phyloP scores from a whole-genome alignment of 306 rosid genomes.

The Trifolium subterraneum region DNA sequence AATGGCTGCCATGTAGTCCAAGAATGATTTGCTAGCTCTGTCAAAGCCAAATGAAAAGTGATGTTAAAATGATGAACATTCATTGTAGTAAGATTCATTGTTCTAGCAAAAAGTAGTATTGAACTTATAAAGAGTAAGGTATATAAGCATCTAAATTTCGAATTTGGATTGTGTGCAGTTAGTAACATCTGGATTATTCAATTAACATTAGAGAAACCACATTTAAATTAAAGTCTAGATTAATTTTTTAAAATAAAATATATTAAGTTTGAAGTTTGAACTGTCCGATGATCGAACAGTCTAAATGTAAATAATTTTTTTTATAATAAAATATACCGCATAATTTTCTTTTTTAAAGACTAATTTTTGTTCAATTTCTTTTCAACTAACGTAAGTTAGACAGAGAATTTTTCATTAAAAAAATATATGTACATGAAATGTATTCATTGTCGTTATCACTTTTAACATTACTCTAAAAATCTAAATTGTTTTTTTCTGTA shows the following conservation, averaged over 20 bases:
- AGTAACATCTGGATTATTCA: neutral
- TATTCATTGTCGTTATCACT: conserved; percentile 1
- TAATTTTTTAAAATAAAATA: too few relatives aligned
- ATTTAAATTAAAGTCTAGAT: too few relatives aligned
- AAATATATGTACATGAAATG: neutral
- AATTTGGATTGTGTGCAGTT: neutral
- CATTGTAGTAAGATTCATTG: neutral
- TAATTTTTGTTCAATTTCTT: neutral
- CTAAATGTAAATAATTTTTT: too few relatives aligned
- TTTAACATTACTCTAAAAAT: neutral
- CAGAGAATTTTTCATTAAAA: too few relatives aligned
- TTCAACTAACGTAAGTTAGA: too few relatives aligned
- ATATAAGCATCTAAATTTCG: neutral
- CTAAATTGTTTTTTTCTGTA: neutral
- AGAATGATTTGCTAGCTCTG: conserved; percentile 50
- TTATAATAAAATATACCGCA: neutral
- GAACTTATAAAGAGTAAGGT: neutral
- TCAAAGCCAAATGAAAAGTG: conserved; percentile 10
- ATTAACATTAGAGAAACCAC: too few relatives aligned
- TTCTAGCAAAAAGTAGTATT: neutral
- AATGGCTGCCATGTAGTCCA: conserved; percentile 57
- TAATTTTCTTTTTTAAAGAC: neutral
- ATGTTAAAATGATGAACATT: conserved; percentile 22
- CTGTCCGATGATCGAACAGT: too few relatives aligned
- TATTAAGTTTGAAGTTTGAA: too few relatives aligned